Conservation (phyloP, 1,139 yeast genomes). For the Yamadazyma diddensiae region DNA sequence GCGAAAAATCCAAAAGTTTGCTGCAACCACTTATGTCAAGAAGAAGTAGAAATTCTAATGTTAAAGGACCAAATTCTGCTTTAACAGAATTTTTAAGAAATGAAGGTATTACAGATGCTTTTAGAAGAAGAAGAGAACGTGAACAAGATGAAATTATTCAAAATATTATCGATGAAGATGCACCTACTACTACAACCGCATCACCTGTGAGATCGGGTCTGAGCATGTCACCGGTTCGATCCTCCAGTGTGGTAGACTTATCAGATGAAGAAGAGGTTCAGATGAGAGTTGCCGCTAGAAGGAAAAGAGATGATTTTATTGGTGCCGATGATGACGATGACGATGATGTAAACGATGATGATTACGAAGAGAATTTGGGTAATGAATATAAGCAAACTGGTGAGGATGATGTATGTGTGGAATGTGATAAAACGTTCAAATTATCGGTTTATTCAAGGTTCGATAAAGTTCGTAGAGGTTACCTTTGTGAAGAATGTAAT, state of each 20-base stretch:
- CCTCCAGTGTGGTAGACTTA: slow-evolving; percentile 24
- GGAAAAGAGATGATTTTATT: slow-evolving; percentile 14
- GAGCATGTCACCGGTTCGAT: too few species aligned
- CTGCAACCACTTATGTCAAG: slow-evolving; percentile 18
- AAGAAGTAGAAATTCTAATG: slow-evolving; percentile 29
- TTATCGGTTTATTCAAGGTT: slow-evolving; percentile 66
- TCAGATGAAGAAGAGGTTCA: slow-evolving; percentile 25
- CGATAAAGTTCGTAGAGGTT: slow-evolving; percentile 48
- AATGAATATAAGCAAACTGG: slow-evolving; percentile 36
- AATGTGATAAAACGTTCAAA: slow-evolving; percentile 54
- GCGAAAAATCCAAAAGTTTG: not conserved
- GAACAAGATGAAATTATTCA: slow-evolving; percentile 5
- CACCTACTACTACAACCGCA: not conserved
- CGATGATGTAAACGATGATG: slow-evolving; percentile 28
- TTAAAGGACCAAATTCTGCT: slow-evolving; percentile 78
- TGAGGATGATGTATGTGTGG: slow-evolving; percentile 53
- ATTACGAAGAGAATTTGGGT: slow-evolving; percentile 22
- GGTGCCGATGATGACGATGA: slow-evolving; percentile 18
- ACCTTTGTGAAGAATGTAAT: slow-evolving; percentile 67
- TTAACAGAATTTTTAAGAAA: slow-evolving; percentile 69
- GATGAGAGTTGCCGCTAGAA: slow-evolving; percentile 22
- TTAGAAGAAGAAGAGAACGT: slow-evolving; percentile 56
- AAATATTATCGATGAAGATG: not conserved
- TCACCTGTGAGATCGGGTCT: not conserved
- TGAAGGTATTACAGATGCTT: slow-evolving; percentile 86